Evolutionary conservation across 176 grass and related monocot genomes (phyloP), one percentile per base, ranked within the genome.

Genomic region (Musa troglodytarum): DNA sequence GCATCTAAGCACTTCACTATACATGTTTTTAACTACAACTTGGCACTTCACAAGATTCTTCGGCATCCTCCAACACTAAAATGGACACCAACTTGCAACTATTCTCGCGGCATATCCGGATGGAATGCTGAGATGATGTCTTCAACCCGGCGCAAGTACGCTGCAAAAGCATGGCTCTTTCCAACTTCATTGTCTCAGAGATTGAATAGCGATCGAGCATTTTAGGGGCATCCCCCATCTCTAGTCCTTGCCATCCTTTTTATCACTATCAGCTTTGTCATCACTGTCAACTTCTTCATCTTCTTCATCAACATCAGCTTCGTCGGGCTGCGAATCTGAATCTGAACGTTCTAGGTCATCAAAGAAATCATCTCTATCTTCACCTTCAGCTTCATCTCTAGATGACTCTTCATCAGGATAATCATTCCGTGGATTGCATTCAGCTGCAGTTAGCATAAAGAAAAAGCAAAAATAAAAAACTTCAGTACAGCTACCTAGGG

Each of bases 401-500:
- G 87, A 84, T 10, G 50, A 20, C 69, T 86, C 85, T 77, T 87
- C 85, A 21, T 92, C 93, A 72, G 89, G 93, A 72, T 96, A 96
- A 81, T 96, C 93, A 25, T 85, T 89, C 9, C 82, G 34, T 24
- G 89, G 89, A 76, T 96, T 96, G 72, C 85, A 79, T 85, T 96
- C 89, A 1, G 93, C 93, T 96, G 82, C 69, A 80, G 24, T 52
- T 76, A 59, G 16, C 67, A 22, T 23, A 73, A 85, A 49, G 66
- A 51, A n/a, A 50, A 8, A 69, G 43, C 51, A 72, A 59, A 49
- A 15, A 8, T 5, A 21, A 2, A 19, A 19, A 3, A 57, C 2
- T 56, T 12, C 26, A 43, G 34, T 43, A 28, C 15, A 28, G 13
- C 22, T 3, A 29, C 17, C 14, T 55, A 16, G 10, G 1, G 4